Base-by-base conservation (phyloP, 2,329 filamentous ascomycete species). In the Cladosporium colombiae region DNA sequence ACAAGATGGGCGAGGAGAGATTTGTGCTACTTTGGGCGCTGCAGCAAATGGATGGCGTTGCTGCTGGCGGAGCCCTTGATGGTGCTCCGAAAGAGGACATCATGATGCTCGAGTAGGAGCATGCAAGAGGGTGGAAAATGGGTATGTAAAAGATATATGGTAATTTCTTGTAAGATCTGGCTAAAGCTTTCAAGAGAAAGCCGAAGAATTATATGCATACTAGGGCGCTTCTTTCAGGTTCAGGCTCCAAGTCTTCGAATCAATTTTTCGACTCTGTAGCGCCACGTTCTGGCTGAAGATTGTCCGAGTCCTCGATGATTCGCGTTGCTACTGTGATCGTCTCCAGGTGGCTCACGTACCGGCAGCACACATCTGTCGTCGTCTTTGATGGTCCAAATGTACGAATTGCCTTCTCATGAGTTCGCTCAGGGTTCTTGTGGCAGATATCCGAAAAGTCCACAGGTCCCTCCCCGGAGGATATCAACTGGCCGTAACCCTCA, bases 1-100 rank as follows among this genome's bases (percentile, higher is more conserved):
- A 97, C 76, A 94, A 96, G 74, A 81, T 97, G 72, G 88, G 93
- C 49, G 94, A 98, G 76, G 95, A 98, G 81, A 96, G 93, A 75
- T 98, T 93, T 79, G 80, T 99, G 73, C 86, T 98, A 49, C 92
- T 97, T 78, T 98, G 96, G 84, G 96, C 94, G 68, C 82, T 98
- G 68, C 86, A 89, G 74, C 91, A 97, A 81, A 98, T 98, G 93
- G 93, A 96, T 74, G 90, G 84, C 76, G 84, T 89, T 4, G 71
- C 62, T 52, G 61, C 50, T 23, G 61, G 61, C 27, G 61, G 61
- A 31, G 61, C 61, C 7, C 50, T 63, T 3, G 61, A 63, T 16
- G 33, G 33, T 18, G 11, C 23, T 3, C 27, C 59, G 4, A 53
- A 46, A 6, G 50, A 56, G 5, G 61, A 63, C 44, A 33, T 63